phyloP scores from a whole-genome alignment of 495 filamentous ascomycete species.

The Podospora pseudoanserina region DNA sequence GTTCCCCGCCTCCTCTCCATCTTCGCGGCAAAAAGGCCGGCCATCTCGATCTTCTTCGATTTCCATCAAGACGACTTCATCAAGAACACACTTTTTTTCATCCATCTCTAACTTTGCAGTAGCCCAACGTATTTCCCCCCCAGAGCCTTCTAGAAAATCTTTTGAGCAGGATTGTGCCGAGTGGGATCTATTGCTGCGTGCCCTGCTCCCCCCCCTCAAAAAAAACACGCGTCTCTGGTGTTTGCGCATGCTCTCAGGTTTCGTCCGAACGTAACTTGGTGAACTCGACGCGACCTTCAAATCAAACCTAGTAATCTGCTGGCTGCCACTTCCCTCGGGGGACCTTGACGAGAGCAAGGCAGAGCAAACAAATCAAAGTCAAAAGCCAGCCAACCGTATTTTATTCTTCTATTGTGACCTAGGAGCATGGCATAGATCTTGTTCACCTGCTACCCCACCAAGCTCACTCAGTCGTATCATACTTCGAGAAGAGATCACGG shows the following conservation, averaged over 20 bases:
- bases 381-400: conserved; percentile 11
- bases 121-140: conserved; percentile 2
- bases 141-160: not conserved
- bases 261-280: not conserved
- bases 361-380: conserved; percentile 13
- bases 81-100: conserved; percentile 3
- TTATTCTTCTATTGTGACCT: conserved; percentile 23
- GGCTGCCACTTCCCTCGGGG: not conserved
- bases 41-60: not conserved
- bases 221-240: not conserved
- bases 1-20: not conserved
- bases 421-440: conserved; percentile 30
- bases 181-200: not conserved
- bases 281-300: not conserved
- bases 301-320: not conserved
- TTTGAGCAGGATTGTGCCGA: not conserved
- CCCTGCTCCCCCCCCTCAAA: not conserved
- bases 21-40: no score
- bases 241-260: not conserved
- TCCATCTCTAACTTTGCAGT: conserved; percentile 9
- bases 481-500: conserved; percentile 6
- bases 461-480: conserved; percentile 3
- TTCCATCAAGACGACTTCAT: not conserved
- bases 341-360: not conserved
- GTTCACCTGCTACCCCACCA: conserved; percentile 9